phyloP scores from a whole-genome alignment of 371 early-diverging fungal genomes.

The Apophysomyces ossiformis region DNA sequence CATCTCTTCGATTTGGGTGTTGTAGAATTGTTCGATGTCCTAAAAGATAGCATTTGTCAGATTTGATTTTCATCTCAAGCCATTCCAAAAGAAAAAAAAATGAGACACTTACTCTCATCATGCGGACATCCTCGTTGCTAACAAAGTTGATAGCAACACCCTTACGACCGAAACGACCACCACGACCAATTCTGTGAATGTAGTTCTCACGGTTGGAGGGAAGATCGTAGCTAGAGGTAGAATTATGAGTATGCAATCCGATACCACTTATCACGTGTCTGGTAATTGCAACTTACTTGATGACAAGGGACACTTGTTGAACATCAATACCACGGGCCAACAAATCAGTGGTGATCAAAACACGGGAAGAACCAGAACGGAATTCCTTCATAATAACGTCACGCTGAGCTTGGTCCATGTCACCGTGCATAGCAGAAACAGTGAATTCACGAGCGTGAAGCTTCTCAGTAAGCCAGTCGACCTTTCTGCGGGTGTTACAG shows the following conservation, averaged over 20 bases:
- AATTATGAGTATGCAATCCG: neutral
- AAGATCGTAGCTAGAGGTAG: constrained; percentile 92
- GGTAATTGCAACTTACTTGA: constrained; percentile 35
- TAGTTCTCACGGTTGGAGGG: constrained; percentile 97
- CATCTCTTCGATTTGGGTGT: constrained; percentile 97
- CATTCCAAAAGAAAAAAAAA: neutral
- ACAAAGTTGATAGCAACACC: constrained; percentile 99
- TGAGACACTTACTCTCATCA: constrained; percentile 61
- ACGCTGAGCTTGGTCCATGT: constrained; percentile 97
- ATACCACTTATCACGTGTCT: neutral
- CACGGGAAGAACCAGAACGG: constrained; percentile 93
- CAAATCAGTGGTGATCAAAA: constrained; percentile 98
- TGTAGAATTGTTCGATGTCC: constrained; percentile 96
- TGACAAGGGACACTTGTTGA: constrained; percentile 98
- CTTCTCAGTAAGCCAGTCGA: constrained; percentile 89
- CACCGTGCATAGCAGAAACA: constrained; percentile 96
- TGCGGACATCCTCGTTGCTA: constrained; percentile 90
- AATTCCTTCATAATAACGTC: constrained; percentile 98
- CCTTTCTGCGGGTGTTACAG: constrained; percentile 95
- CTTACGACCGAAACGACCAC: constrained; percentile 99
- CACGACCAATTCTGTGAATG: constrained; percentile 99
- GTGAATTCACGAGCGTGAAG: constrained; percentile 86
- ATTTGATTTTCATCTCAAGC: neutral
- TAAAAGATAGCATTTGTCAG: constrained; percentile 21
- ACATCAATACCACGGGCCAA: constrained; percentile 99